Base-by-base conservation (phyloP, 129 eudicot species). In the Tagetes erecta region DNA sequence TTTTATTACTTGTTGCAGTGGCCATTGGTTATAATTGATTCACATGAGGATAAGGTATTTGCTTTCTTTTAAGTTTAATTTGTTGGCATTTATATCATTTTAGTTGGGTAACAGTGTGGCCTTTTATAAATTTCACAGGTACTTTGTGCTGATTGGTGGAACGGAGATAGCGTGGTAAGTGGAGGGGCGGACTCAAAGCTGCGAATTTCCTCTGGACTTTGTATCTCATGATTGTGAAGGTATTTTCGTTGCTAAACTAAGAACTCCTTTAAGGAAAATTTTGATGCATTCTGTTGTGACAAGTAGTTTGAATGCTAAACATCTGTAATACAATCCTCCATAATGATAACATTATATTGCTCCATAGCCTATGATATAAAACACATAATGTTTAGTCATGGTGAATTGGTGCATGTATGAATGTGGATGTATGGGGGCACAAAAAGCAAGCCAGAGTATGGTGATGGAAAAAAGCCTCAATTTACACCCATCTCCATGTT, bases 111-210 rank as follows among this genome's bases (percentile, higher is more conserved):
- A 42, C 20, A 14, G 2, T 14, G 6, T 4, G 33, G 36, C 12
- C 36, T 68, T 76, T 77, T 8, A 30, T 31, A 71, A 72, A 47
- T 71, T 42, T 45, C 66, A 33, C 70, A 92, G 96, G 98, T 90
- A 38, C 72, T 91, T 20, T 85, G 91, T 84, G 98, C 89, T 12
- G 98, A 94, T 67, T 94, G 98, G 98, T 94, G 98, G 98, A 90
- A 82, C 68, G 82, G 86, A 60, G 91, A 91, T 60, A 83, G 91
- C 72, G 88, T 94, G 49, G 80, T 88, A 58, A 94, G 98, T 42
- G 98, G 98, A 64, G 98, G 98, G 46, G 97, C 76, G 34, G 98
- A 94, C 78, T 86, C 96, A 9, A 88, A 82, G 83, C 95, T 94
- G 64, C 72, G 88, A 69, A 85, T 90, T 64, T 88, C 96, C 60